A percentile compares a stretch with the other conserved stretches of the same genome.
phyloP scores from a whole-genome alignment of 179 eudicot species.

The Spinacia oleracea region DNA sequence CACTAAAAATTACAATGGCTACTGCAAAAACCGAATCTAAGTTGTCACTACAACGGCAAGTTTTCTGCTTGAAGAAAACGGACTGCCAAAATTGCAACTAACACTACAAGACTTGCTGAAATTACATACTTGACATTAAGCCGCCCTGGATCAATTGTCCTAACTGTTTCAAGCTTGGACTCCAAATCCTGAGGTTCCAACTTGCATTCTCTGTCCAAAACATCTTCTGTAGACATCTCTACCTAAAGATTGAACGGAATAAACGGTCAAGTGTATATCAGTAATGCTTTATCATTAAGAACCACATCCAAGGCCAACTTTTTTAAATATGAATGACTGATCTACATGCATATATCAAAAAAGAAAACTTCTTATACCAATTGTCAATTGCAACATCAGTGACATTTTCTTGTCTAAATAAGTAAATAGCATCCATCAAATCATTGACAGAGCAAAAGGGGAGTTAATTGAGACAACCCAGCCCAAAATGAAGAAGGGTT shows the following conservation, averaged over 20 bases:
- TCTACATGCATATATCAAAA: neutral
- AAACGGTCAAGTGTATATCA: neutral
- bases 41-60: slow-evolving; percentile 31
- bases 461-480: neutral
- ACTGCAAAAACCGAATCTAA: neutral
- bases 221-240: slow-evolving; percentile 22
- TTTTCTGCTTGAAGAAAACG: slow-evolving; percentile 33
- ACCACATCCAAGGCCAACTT: neutral
- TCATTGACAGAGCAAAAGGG: neutral
- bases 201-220: slow-evolving; percentile 27
- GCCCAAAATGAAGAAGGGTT: neutral
- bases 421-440: neutral
- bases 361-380: too few species aligned
- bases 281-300: neutral
- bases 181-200: slow-evolving; percentile 21
- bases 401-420: neutral
- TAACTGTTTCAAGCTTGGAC: slow-evolving; percentile 46
- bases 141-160: slow-evolving; percentile 70
- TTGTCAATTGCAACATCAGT: neutral
- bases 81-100: slow-evolving; percentile 38
- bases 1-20: neutral
- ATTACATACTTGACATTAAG: slow-evolving; percentile 44
- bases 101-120: slow-evolving; percentile 39
- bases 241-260: slow-evolving; percentile 36
- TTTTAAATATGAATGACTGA: neutral